Percentiles rank a stretch among this genome's conserved stretches.
Conservation (phyloP, 2,329 filamentous ascomycete genomes). For the Botrytis cinerea region DNA sequence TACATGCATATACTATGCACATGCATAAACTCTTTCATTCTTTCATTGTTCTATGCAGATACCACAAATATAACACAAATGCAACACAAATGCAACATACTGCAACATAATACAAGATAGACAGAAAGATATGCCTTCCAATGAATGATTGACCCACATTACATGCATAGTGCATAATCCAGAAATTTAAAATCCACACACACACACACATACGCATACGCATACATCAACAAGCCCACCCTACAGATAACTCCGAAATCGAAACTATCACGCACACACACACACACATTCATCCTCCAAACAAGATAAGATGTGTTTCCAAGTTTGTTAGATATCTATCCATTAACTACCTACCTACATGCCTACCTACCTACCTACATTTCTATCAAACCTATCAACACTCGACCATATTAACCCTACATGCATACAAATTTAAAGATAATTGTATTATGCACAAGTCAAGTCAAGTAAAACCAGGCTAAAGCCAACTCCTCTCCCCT, state of each 20-base stretch:
- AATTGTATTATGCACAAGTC: not conserved
- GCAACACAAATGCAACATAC: no score
- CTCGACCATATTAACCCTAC: not conserved
- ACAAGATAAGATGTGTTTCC: not conserved
- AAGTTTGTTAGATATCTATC: not conserved
- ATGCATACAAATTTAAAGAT: not conserved
- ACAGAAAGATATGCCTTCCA: no score
- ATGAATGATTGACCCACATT: no score
- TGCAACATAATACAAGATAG: no score
- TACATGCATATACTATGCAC: no score
- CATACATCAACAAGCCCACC: not conserved
- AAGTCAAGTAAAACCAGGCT: not conserved
- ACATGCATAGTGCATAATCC: no score
- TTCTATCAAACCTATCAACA: not conserved
- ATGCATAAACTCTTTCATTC: no score
- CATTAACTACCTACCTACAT: not conserved
- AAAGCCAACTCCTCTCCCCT: not conserved
- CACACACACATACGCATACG: no score
- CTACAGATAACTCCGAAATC: no score
- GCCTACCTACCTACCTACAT: not conserved
- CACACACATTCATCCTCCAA: no score
- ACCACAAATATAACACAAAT: no score
- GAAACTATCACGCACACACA: not conserved
- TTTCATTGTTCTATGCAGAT: no score
- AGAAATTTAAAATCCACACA: not conserved